phyloP scores from a whole-genome alignment of 106 monocot species.

The Apostasia shenzhenica region DNA sequence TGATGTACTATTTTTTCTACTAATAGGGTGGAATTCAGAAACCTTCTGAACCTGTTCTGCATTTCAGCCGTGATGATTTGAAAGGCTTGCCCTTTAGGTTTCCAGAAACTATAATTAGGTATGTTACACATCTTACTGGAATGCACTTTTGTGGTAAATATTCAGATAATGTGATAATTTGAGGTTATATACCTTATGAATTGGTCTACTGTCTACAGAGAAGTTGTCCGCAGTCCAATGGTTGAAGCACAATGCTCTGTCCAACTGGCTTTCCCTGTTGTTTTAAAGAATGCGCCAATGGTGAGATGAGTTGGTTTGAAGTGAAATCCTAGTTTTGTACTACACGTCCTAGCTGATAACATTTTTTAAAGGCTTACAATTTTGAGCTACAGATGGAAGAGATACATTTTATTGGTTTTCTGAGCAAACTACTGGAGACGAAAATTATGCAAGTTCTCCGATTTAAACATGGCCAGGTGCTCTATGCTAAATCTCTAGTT shows the following conservation, averaged over 20 bases:
- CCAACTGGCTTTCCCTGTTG: conserved; percentile 92
- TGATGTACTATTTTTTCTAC: conserved; percentile 1
- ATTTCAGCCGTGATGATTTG: conserved; percentile 82
- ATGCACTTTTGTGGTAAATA: too few species aligned
- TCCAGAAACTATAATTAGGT: conserved; percentile 80
- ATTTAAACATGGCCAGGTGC: conserved; percentile 98
- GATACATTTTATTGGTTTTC: conserved; percentile 89
- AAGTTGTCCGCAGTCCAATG: conserved; percentile 94
- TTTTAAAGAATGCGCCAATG: conserved; percentile 78
- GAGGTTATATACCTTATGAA: background rate
- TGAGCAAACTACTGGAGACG: conserved; percentile 95
- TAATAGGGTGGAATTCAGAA: conserved; percentile 93
- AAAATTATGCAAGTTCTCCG: conserved; percentile 97
- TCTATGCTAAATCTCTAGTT: background rate
- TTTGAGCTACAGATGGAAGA: conserved; percentile 74
- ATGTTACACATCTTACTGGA: background rate
- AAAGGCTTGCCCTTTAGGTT: conserved; percentile 93
- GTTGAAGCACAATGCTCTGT: conserved; percentile 99
- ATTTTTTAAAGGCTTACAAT: conserved; percentile 5
- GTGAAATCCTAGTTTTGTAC: background rate
- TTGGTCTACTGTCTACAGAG: conserved; percentile 39
- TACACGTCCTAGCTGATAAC: background rate
- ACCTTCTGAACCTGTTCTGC: conserved; percentile 45
- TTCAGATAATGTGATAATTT: too few species aligned
- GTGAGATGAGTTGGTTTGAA: conserved; percentile 19